Evolutionary conservation across 768 basidiomycete genomes (phyloP).

Genomic region (Psilocybe subaeruginosa): DNA sequence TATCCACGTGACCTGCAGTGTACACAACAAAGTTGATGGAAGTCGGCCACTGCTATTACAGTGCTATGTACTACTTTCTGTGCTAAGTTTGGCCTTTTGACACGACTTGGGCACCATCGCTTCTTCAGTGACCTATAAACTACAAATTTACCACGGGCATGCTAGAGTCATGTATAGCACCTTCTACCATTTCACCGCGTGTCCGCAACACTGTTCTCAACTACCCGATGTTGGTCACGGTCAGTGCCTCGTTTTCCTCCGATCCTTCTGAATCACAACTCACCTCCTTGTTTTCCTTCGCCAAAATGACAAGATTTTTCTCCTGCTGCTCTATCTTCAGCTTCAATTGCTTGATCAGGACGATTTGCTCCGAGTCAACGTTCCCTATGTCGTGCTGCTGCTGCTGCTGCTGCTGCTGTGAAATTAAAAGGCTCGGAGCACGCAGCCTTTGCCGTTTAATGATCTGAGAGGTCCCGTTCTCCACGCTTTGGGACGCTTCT

Average conservation of each 20-base stretch:
- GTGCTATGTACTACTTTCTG: too few relatives aligned
- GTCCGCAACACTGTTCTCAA: too few relatives aligned
- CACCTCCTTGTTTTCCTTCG: slow-evolving; percentile 53
- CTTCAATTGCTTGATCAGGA: slow-evolving; percentile 48
- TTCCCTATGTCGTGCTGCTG: background rate
- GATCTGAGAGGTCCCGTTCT: background rate
- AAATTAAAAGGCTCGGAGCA: slow-evolving; percentile 18
- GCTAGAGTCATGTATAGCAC: too few relatives aligned
- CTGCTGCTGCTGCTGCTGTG: slow-evolving; percentile 18
- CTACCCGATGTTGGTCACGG: background rate
- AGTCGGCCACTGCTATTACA: too few relatives aligned
- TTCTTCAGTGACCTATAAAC: background rate
- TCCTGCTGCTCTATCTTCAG: slow-evolving; percentile 52
- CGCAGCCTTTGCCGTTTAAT: slow-evolving; percentile 14
- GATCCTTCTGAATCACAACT: slow-evolving; percentile 4
- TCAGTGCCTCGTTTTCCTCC: background rate
- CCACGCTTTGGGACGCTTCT: background rate
- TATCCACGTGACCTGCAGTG: slow-evolving; percentile 24
- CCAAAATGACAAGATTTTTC: slow-evolving; percentile 40
- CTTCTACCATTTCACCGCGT: too few relatives aligned
- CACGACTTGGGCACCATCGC: too few relatives aligned
- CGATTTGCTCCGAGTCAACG: slow-evolving; percentile 22
- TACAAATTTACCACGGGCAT: background rate
- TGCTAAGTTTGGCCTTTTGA: too few relatives aligned
- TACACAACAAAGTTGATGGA: background rate